These are phyloP conservation scores for Calcarisporium arbuscula DNA, from an alignment of 2,329 filamentous ascomycete genomes.

Conservation along the genomic window DNA sequence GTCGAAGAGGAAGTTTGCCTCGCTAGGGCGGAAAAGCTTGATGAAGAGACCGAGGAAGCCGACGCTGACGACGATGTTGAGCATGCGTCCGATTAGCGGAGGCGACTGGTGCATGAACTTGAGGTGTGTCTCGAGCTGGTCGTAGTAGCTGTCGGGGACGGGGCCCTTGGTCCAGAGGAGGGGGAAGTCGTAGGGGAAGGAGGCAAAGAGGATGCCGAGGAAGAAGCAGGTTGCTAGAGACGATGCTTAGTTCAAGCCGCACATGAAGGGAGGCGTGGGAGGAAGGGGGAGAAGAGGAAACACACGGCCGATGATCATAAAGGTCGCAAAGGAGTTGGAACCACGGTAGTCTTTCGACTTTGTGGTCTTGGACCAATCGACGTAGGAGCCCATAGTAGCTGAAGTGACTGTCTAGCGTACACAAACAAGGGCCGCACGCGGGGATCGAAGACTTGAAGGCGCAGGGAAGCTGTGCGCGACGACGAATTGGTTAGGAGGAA, in stretches of 20 bases:
- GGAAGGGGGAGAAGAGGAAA: slow-evolving; percentile 19
- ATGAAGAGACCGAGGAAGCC: slow-evolving; percentile 83
- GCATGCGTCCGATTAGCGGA: slow-evolving; percentile 83
- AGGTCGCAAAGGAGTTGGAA: slow-evolving; percentile 80
- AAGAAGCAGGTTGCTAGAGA: slow-evolving; percentile 82
- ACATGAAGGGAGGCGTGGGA: slow-evolving; percentile 5
- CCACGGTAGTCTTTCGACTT: slow-evolving; percentile 52
- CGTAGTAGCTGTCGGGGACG: slow-evolving; percentile 63
- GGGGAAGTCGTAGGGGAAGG: slow-evolving; percentile 92
- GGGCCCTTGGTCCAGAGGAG: slow-evolving; percentile 71
- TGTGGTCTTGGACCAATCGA: slow-evolving; percentile 52
- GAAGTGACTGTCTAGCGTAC: no score
- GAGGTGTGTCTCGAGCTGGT: slow-evolving; percentile 83
- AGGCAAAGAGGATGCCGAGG: slow-evolving; percentile 93
- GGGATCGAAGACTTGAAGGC: no score
- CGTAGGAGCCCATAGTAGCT: slow-evolving; percentile 27
- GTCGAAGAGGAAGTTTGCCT: slow-evolving; percentile 94
- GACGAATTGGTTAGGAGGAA: no score
- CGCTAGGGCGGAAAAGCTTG: slow-evolving; percentile 90
- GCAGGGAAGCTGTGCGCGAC: no score
- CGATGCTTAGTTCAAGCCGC: not conserved
- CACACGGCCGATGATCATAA: slow-evolving; percentile 93
- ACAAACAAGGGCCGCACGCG: no score
- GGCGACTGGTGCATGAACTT: slow-evolving; percentile 87
- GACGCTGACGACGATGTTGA: slow-evolving; percentile 86